Evolutionary conservation across 129 eudicot genomes (phyloP).

Genomic region (Centella asiatica): DNA sequence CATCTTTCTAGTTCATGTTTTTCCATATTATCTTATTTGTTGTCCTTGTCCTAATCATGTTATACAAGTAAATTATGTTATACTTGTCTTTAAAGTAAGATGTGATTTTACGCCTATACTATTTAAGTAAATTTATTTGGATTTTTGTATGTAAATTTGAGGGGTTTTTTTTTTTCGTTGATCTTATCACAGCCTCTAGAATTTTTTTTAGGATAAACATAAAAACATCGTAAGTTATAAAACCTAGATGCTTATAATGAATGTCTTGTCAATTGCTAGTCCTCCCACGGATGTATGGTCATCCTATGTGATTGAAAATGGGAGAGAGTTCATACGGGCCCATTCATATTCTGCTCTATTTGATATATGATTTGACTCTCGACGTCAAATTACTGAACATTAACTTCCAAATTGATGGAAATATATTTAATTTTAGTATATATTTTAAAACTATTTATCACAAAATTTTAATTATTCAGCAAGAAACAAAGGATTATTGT

Average conservation of each 20-base stretch:
- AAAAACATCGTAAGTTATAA: not conserved
- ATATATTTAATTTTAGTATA: too few relatives aligned
- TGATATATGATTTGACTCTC: too few relatives aligned
- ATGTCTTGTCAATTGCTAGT: constrained; percentile 8
- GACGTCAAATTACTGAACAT: too few relatives aligned
- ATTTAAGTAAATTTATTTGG: not conserved
- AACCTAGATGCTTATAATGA: too few relatives aligned
- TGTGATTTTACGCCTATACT: not conserved
- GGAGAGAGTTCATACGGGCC: constrained; percentile 26
- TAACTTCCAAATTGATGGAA: too few relatives aligned
- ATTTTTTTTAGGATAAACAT: not conserved
- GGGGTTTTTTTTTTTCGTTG: not conserved
- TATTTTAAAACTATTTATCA: too few relatives aligned
- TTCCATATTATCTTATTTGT: not conserved
- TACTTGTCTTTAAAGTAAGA: too few relatives aligned
- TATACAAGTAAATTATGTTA: too few relatives aligned
- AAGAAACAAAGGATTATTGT: too few relatives aligned
- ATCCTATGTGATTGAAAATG: constrained; percentile 11
- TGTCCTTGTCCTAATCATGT: not conserved
- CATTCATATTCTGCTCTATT: too few relatives aligned
- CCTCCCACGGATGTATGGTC: constrained; percentile 19
- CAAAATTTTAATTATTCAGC: too few relatives aligned
- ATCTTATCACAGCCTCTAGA: too few relatives aligned
- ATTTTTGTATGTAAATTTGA: not conserved
- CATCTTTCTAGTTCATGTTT: not conserved